Evolutionary conservation across 2,329 filamentous ascomycete species (phyloP), one percentile per base, ranked within the genome.

Genomic region (Hypoxylon sp.): DNA sequence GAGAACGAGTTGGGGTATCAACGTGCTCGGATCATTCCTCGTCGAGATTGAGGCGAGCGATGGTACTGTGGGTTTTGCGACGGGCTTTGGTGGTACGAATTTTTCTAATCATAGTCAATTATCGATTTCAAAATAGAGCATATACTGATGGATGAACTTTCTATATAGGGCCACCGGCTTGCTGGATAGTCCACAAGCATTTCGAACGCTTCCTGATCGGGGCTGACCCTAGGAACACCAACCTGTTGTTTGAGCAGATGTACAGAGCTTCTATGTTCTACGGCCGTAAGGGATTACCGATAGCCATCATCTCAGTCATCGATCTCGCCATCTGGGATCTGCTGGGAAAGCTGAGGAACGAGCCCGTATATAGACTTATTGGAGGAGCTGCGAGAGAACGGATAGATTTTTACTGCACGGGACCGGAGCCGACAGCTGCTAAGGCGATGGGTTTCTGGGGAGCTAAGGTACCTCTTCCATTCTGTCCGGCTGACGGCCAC

Each of bases 181-280:
- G 94, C 83, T 98, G 94, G 94, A 88, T 98, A 57, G 92, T 96
- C 46, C 92, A 95, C 77, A 92, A 97, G 81, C 94, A 98, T 82
- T 97, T 98, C 79, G 92, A 96, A 81, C 89, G 94, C 70, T 98
- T 98, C 86, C 83, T 98, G 68, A 86, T 97, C 74, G 94, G 94
- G 46, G 91, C 93, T 74, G 94, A 98, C 79, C 94, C 94, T 10
- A 88, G 94, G 74, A 94, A 98, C 78, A 97, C 93, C 59, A 97
- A 97, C 81, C 88, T 94, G 70, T 85, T 98, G 31, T 98, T 97
- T 78, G 94, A 98, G 84, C 94, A 97, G 80, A 97, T 98, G 94
- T 98, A 97, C 84, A 90, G 94, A 67, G 92, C 88, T 1, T 97
- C 94, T 73, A 97, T 97, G 93, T 98, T 97, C 85, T 98, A 98